Evolutionary conservation across 768 basidiomycete genomes (phyloP).

Genomic region (Suillus fuscotomentosus): DNA sequence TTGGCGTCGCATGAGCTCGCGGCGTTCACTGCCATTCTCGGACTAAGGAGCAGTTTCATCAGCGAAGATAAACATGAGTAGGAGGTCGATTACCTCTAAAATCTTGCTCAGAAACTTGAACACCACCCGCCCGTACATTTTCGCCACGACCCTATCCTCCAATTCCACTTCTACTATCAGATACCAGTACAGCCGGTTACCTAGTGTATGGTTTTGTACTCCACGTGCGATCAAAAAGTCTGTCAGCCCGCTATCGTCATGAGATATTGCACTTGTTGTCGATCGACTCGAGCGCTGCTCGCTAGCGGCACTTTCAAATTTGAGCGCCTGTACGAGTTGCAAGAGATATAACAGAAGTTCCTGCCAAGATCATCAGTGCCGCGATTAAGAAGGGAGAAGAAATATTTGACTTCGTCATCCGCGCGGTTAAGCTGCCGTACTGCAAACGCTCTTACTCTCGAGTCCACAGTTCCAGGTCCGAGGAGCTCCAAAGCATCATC

Average conservation of each 20-base stretch:
- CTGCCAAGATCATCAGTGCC: slow-evolving; percentile 39
- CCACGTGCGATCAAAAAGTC: slow-evolving; percentile 89
- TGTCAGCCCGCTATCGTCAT: slow-evolving; percentile 90
- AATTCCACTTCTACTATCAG: slow-evolving; percentile 90
- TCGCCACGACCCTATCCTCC: slow-evolving; percentile 82
- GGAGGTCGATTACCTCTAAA: slow-evolving; percentile 58
- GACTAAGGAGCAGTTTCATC: slow-evolving; percentile 37
- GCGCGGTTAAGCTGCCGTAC: slow-evolving; percentile 88
- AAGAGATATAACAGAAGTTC: slow-evolving; percentile 90
- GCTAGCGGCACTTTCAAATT: slow-evolving; percentile 84
- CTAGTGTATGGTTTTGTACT: slow-evolving; percentile 78
- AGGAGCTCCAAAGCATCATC: slow-evolving; percentile 95
- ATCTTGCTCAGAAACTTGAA: slow-evolving; percentile 90
- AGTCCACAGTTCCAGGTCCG: slow-evolving; percentile 87
- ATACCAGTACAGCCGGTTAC: slow-evolving; percentile 96
- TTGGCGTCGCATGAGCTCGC: slow-evolving; percentile 89
- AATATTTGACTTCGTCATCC: slow-evolving; percentile 80
- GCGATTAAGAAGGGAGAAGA: neutral
- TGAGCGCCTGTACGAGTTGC: slow-evolving; percentile 96
- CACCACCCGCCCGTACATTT: slow-evolving; percentile 91
- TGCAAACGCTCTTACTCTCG: slow-evolving; percentile 90
- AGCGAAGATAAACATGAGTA: neutral
- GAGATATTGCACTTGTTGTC: slow-evolving; percentile 71
- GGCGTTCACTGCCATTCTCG: slow-evolving; percentile 76
- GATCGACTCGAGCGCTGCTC: slow-evolving; percentile 77